Conservation (phyloP, 805 yeast genomes). For the Naumovozyma castellii region DNA sequence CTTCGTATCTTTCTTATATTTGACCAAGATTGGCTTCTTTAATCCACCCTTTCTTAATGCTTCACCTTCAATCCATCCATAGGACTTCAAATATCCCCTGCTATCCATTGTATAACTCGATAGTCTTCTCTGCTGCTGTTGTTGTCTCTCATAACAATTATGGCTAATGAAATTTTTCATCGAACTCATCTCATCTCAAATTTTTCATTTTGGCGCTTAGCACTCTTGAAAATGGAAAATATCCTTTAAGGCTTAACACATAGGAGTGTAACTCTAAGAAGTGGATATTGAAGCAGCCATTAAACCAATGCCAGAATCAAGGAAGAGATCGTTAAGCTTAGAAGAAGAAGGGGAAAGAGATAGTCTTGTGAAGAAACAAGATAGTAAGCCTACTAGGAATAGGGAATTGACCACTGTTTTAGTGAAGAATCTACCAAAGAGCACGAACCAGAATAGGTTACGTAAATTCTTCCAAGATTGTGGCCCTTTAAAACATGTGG, state of each 20-base stretch:
- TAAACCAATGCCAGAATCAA: not conserved
- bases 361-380: constrained; percentile 3
- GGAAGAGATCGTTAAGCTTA: constrained; percentile 4
- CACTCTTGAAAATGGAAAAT: no score
- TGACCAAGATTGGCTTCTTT: constrained; percentile 76
- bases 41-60: constrained; percentile 74
- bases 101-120: constrained; percentile 59
- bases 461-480: constrained; percentile 46
- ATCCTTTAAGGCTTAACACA: no score
- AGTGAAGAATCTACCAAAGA: constrained; percentile 40
- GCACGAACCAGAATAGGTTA: constrained; percentile 34
- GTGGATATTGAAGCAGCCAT: no score
- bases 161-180: no score
- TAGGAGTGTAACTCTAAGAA: no score
- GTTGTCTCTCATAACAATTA: not conserved
- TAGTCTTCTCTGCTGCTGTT: constrained; percentile 1
- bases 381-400: constrained; percentile 7
- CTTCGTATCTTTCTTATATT: constrained; percentile 81
- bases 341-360: constrained; percentile 5
- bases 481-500: constrained; percentile 41
- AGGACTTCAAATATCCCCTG: constrained; percentile 56
- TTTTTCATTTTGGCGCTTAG: no score
- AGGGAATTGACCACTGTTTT: constrained; percentile 52
- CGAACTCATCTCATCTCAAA: constrained; percentile 4
- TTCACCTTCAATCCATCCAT: constrained; percentile 91